phyloP scores from a whole-genome alignment of 257 asterid species.

The Thymus mandschuricus region DNA sequence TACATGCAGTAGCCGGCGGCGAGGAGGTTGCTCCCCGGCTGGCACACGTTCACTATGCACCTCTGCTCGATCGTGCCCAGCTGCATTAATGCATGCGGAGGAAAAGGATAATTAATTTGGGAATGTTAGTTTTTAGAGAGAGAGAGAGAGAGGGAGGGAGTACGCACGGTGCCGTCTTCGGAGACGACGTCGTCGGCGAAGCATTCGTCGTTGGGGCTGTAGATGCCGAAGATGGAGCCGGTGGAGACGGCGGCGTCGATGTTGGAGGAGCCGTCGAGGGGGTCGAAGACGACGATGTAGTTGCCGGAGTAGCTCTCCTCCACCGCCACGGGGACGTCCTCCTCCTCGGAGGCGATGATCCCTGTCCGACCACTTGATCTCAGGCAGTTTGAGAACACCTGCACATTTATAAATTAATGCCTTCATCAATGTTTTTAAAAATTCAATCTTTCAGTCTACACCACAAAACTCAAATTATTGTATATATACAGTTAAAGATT shows the following conservation, averaged over 20 bases:
- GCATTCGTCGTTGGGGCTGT: slow-evolving; percentile 88
- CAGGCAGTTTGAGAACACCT: slow-evolving; percentile 88
- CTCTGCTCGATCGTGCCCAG: slow-evolving; percentile 55
- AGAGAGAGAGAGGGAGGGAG: too few relatives aligned
- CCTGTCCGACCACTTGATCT: slow-evolving; percentile 97
- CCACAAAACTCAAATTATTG: too few relatives aligned
- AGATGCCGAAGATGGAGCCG: slow-evolving; percentile 93
- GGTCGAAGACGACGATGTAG: slow-evolving; percentile 94
- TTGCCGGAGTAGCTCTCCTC: slow-evolving; percentile 97
- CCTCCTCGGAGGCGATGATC: slow-evolving; percentile 98
- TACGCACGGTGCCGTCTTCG: slow-evolving; percentile 59
- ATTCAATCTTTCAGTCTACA: background rate
- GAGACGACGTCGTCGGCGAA: slow-evolving; percentile 69
- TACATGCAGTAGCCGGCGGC: slow-evolving; percentile 98
- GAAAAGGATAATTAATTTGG: too few relatives aligned
- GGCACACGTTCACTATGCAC: slow-evolving; percentile 88
- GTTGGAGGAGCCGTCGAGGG: slow-evolving; percentile 96
- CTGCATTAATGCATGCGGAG: slow-evolving; percentile 39
- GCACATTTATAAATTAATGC: slow-evolving; percentile 12
- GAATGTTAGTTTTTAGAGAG: too few relatives aligned
- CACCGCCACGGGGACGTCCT: slow-evolving; percentile 97
- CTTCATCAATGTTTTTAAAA: background rate
- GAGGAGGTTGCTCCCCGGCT: slow-evolving; percentile 84
- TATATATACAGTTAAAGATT: too few relatives aligned
- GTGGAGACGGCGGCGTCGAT: slow-evolving; percentile 95